Evolutionary conservation across 139 green algal genomes (phyloP).

Genomic region (Chlamydomonas sphaeroides): DNA sequence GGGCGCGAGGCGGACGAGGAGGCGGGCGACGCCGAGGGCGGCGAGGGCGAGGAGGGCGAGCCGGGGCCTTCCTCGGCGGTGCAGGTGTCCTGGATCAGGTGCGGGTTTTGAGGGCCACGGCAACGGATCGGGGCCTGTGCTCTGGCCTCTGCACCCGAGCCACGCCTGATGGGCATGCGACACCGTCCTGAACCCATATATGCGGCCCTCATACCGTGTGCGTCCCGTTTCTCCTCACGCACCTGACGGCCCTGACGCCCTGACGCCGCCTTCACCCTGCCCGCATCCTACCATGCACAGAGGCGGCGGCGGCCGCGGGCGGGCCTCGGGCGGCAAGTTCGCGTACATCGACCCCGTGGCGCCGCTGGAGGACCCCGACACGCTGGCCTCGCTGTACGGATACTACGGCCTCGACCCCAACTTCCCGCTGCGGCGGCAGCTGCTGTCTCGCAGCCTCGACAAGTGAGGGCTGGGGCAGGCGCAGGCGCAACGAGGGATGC

Average conservation of each 20-base stretch:
- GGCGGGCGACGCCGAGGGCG: constrained; percentile 4
- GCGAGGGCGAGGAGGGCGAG: not conserved
- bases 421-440: constrained; percentile 61
- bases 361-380: constrained; percentile 53
- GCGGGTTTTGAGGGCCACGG: too few species aligned
- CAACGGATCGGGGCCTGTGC: too few species aligned
- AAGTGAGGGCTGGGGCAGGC: too few species aligned
- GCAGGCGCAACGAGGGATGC: too few species aligned
- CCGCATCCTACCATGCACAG: constrained; percentile 19
- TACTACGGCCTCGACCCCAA: constrained; percentile 80
- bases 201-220: too few species aligned
- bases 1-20: not conserved
- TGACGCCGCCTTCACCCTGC: too few species aligned
- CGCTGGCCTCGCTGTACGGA: constrained; percentile 49
- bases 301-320: constrained; percentile 49
- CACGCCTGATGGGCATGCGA: too few species aligned
- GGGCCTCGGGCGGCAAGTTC: constrained; percentile 42
- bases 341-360: constrained; percentile 60
- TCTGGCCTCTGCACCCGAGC: too few species aligned
- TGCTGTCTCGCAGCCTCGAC: too few species aligned
- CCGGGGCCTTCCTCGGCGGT: not conserved
- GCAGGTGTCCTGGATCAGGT: constrained; percentile 27
- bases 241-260: too few species aligned
- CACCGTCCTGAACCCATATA: too few species aligned
- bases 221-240: too few species aligned